Evolutionary conservation across 2,329 filamentous ascomycete species (phyloP).

Genomic region (Cladosporium sp.): DNA sequence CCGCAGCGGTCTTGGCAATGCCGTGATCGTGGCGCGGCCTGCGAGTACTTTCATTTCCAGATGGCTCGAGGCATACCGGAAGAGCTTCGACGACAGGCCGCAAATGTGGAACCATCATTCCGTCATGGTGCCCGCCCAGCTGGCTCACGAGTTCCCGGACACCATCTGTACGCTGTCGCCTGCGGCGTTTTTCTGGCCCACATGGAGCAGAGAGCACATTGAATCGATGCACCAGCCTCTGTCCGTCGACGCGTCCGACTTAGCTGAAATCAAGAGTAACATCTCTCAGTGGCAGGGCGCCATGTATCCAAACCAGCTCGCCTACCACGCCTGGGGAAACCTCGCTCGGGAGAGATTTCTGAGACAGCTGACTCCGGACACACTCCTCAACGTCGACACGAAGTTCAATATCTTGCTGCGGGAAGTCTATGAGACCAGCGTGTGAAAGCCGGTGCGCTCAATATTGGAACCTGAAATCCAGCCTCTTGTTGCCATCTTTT

Average conservation of each 20-base stretch:
- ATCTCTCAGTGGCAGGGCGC: slow-evolving; percentile 9
- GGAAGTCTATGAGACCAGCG: not conserved
- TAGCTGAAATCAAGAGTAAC: not conserved
- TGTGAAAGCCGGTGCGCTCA: slow-evolving; percentile 9
- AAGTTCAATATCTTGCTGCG: slow-evolving; percentile 5
- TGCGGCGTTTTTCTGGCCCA: slow-evolving; percentile 15
- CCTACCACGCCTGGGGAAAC: slow-evolving; percentile 11
- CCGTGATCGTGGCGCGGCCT: slow-evolving; percentile 14
- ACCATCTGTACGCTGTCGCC: slow-evolving; percentile 15
- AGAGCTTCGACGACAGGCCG: slow-evolving; percentile 8
- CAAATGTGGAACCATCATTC: slow-evolving; percentile 15
- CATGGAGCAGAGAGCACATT: slow-evolving; percentile 11
- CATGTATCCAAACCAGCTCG: slow-evolving; percentile 15
- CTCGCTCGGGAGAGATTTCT: not conserved
- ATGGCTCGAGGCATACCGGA: slow-evolving; percentile 12
- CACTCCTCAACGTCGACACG: not conserved
- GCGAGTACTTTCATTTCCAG: slow-evolving; percentile 13
- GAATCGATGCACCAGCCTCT: slow-evolving; percentile 13
- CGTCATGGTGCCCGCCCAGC: slow-evolving; percentile 9
- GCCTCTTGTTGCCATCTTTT: slow-evolving; percentile 32
- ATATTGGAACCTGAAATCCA: slow-evolving; percentile 36
- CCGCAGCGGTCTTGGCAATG: slow-evolving; percentile 15
- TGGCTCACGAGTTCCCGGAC: slow-evolving; percentile 10
- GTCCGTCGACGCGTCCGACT: not conserved
- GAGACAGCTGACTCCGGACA: not conserved